Evolutionary conservation across 768 basidiomycete genomes (phyloP).

Genomic region (Xerocomus brunneocitrinus): DNA sequence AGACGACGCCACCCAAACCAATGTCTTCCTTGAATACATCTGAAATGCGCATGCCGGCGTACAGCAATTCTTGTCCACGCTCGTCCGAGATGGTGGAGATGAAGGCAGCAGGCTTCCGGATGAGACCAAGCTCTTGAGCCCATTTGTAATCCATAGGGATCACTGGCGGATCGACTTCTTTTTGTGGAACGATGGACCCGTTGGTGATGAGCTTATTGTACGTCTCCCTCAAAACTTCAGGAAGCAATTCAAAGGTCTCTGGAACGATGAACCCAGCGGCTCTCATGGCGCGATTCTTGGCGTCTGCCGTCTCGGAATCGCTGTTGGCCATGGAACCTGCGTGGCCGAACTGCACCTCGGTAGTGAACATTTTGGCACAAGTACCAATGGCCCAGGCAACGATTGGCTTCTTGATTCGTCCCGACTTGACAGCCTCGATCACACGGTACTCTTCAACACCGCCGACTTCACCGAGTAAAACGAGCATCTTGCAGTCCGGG

Average conservation of each 20-base stretch:
- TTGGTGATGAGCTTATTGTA: conserved; percentile 74
- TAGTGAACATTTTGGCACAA: conserved; percentile 99
- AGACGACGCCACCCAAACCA: conserved; percentile 94
- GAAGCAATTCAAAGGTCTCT: conserved; percentile 95
- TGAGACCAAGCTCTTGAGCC: conserved; percentile 97
- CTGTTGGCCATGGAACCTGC: conserved; percentile 98
- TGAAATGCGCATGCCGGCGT: conserved; percentile 98
- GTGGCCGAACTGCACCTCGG: conserved; percentile 99
- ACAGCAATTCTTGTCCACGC: conserved; percentile 96
- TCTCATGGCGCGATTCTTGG: conserved; percentile 95
- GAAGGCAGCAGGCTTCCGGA: conserved; percentile 97
- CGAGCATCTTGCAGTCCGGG: conserved; percentile 98
- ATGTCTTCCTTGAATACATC: conserved; percentile 98
- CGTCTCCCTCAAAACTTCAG: conserved; percentile 74
- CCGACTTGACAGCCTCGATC: conserved; percentile 93
- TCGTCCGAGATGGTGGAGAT: conserved; percentile 99
- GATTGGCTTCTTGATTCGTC: conserved; percentile 95
- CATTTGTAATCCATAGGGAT: conserved; percentile 99
- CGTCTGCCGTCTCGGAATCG: conserved; percentile 94
- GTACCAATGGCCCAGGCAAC: conserved; percentile 99
- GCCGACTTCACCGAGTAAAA: conserved; percentile 97
- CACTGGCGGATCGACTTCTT: conserved; percentile 85
- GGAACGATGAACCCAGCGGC: conserved; percentile 95
- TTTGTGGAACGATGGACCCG: conserved; percentile 64
- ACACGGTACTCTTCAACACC: conserved; percentile 99